Evolutionary conservation across 1,139 yeast genomes (phyloP), one percentile per base, ranked within the genome.

Genomic region (Kluyveromyces sp.): DNA sequence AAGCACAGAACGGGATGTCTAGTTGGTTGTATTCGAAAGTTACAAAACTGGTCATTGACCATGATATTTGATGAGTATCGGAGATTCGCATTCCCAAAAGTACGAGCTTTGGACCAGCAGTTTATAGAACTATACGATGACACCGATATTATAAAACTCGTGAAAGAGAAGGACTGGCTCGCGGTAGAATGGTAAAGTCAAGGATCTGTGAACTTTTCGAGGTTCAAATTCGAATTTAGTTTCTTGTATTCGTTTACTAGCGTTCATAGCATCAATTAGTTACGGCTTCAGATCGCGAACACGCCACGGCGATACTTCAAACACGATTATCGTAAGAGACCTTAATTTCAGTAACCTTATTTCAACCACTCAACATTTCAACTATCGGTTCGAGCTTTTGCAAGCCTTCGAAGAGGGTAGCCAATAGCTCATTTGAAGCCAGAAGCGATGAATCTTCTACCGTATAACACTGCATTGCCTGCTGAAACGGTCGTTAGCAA

Each of bases 1-100:
- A 92, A 92, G 57, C 98, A 92, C 61, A 74, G 98, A 53, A 92
- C 98, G 0, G 98, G 98, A 0, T 92, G 97, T 63, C 70, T 92
- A 15, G 92, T 92, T 9, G 98, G 98, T 2, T 92, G 96, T 53
- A 71, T 92, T 35, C 68, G 98, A 48, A 72, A 94, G 54, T 66
- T 89, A 43, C 97, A 92, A 60, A 78, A 81, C 49, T 92, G 98
- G 98, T 83, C 95, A 2, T 65, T 87, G 53, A 83, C 95, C 1
- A 84, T 89, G 75, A 92, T 89, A 16, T 87, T 92, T 59, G 97
- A 92, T 56, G 98, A 92, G 60, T 92, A 92, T 64, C 70, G 97
- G 47, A 75, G 92, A 57, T 92, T 87, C 68, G 95, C 97, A 4
- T 85, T 85, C 44, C 98, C 98, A 7, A 92, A 92, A 66, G 94